Conservation (phyloP, 352 stramenopile species). For the Thalassiosira pacifica region DNA sequence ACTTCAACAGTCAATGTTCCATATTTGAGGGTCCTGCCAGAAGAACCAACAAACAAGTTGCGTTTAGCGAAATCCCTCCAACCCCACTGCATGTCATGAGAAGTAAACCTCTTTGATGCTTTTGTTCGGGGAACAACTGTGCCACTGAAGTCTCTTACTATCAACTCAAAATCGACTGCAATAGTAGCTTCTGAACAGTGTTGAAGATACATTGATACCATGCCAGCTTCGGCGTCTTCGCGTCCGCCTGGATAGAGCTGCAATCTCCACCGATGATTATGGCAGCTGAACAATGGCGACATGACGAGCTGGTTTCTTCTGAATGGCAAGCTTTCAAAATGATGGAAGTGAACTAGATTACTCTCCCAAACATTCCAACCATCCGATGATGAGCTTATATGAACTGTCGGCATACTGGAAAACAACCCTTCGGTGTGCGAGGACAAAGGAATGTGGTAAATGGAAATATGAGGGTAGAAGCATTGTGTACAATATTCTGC, state of each 20-base stretch:
- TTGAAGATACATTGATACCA: neutral
- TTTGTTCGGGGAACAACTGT: no score
- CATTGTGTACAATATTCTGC: no score
- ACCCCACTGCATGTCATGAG: no score
- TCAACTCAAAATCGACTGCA: neutral
- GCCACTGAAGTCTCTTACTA: neutral
- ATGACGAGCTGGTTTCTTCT: neutral
- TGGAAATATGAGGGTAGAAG: no score
- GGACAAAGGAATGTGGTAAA: no score
- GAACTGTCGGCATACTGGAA: no score
- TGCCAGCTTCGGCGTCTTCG: neutral
- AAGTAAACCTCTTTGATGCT: no score
- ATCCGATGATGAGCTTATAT: no score
- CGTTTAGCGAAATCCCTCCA: neutral
- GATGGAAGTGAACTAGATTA: neutral
- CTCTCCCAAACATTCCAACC: neutral
- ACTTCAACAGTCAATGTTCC: conserved; percentile 46
- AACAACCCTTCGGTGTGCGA: no score
- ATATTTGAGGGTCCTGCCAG: neutral
- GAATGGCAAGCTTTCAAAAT: neutral
- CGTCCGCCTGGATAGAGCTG: conserved; percentile 10
- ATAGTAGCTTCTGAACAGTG: neutral
- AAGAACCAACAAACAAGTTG: neutral
- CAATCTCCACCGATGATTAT: neutral
- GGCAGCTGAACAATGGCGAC: conserved; percentile 19